phyloP scores from a whole-genome alignment of 73 alveolate species.

The Symbiodinium pilosum region DNA sequence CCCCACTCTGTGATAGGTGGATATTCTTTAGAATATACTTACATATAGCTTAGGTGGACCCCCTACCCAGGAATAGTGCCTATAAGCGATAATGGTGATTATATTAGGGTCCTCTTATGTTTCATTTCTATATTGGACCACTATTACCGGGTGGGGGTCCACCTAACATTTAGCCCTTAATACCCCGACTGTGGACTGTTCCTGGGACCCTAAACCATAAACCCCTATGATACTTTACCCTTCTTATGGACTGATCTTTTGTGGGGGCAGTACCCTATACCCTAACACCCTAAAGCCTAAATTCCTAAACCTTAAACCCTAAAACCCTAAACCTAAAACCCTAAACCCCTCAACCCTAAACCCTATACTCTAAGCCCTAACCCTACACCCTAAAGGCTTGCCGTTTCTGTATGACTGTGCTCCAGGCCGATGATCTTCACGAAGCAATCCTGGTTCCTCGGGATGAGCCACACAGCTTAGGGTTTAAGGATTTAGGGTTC shows the following conservation, averaged over 20 bases:
- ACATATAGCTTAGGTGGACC: too few relatives aligned
- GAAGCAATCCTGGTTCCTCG: constrained; percentile 88
- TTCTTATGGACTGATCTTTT: neutral
- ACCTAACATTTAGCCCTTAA: too few relatives aligned
- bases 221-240: neutral
- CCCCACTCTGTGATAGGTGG: too few relatives aligned
- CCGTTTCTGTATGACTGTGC: too few relatives aligned
- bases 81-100: too few relatives aligned
- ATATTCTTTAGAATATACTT: too few relatives aligned
- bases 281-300: neutral
- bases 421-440: constrained; percentile 60
- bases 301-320: neutral
- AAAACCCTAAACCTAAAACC: neutral
- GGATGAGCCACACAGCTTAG: neutral
- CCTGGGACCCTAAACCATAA: neutral
- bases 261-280: neutral
- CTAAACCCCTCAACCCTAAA: neutral
- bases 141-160: too few relatives aligned
- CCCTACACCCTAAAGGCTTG: neutral
- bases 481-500: neutral
- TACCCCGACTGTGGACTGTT: too few relatives aligned
- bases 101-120: too few relatives aligned
- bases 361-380: neutral
- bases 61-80: too few relatives aligned
- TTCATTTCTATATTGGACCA: too few relatives aligned